Evolutionary conservation across 2,329 filamentous ascomycete genomes (phyloP), one percentile per base, ranked within the genome.

Genomic region (Colletotrichum sp.): DNA sequence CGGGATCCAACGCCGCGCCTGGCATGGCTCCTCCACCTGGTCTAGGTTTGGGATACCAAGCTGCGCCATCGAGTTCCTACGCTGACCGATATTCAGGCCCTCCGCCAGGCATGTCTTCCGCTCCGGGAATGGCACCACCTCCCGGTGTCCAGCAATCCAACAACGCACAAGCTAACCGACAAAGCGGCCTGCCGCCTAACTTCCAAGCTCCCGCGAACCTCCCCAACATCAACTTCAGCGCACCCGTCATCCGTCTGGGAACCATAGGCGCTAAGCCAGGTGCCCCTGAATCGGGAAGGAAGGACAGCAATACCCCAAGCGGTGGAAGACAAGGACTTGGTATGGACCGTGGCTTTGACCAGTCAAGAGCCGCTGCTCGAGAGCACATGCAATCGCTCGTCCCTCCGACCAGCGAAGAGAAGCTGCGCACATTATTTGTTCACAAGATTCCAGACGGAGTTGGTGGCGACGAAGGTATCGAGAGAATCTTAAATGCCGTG

Each of bases 211-310:
- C 96, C 12, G 89, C 95, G 67, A 98, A 97, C 83, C 95, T 98
- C 90, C 96, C 96, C 68, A 98, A 98, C 84, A 98, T 99, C 89
- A 98, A 99, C 88, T 98, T 99, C 88, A 98, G 95, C 82, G 97
- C 97, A 44, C 96, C 96, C 72, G 96, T 99, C 76, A 99, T 99
- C 82, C 95, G 97, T 71, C 91, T 99, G 62, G 97, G 96, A 57
- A 96, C 96, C 15, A 91, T 93, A 6, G 91, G 92, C 4, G 85
- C 90, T n/a, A 95, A 95, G 81, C 88, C 93, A 30, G 83, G 85
- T 13, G 81, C 84, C 0, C 83, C 87, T 8, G 78, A 80, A 30
- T 80, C 84, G 26, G 87, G 89, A 21, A 85, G 89, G 68, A 87
- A 85, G 78, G 90, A 91, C 26, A 84, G 84, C 57, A 75, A 67